Conservation (phyloP, 2,329 filamentous ascomycete genomes). For the Dothiorella sarmentorum region DNA sequence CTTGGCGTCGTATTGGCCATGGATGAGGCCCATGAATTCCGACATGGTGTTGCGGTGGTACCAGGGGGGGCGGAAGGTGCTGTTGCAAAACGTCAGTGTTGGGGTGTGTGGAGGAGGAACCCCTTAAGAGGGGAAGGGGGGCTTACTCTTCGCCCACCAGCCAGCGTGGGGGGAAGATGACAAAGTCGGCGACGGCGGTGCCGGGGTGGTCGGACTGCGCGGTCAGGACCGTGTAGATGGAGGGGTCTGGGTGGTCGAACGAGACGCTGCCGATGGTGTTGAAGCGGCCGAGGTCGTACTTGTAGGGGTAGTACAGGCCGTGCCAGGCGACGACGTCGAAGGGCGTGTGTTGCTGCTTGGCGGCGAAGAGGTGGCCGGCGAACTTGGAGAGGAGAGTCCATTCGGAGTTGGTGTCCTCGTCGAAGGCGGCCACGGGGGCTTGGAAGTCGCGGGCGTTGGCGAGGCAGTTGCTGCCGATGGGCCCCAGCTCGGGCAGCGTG, state of each 20-base stretch:
- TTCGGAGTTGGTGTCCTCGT: constrained; percentile 52
- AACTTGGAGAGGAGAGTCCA: constrained; percentile 63
- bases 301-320: constrained; percentile 63
- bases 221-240: constrained; percentile 64
- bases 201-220: constrained; percentile 55
- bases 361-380: constrained; percentile 57
- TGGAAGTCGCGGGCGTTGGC: constrained; percentile 66
- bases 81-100: background rate
- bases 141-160: constrained; percentile 58
- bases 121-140: background rate
- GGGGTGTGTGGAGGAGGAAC: background rate
- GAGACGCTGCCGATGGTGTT: constrained; percentile 55
- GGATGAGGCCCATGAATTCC: constrained; percentile 65
- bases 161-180: constrained; percentile 71
- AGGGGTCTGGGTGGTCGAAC: constrained; percentile 64
- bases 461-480: constrained; percentile 63
- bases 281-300: constrained; percentile 58
- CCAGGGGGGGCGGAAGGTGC: constrained; percentile 67
- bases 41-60: constrained; percentile 70
- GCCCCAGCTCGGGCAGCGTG: constrained; percentile 63
- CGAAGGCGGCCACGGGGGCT: constrained; percentile 56
- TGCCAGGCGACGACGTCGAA: constrained; percentile 73
- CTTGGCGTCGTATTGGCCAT: constrained; percentile 60
- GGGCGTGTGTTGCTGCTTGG: constrained; percentile 61
- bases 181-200: constrained; percentile 63